Conservation (phyloP, 352 stramenopile genomes). For the Phytophthora citricola region DNA sequence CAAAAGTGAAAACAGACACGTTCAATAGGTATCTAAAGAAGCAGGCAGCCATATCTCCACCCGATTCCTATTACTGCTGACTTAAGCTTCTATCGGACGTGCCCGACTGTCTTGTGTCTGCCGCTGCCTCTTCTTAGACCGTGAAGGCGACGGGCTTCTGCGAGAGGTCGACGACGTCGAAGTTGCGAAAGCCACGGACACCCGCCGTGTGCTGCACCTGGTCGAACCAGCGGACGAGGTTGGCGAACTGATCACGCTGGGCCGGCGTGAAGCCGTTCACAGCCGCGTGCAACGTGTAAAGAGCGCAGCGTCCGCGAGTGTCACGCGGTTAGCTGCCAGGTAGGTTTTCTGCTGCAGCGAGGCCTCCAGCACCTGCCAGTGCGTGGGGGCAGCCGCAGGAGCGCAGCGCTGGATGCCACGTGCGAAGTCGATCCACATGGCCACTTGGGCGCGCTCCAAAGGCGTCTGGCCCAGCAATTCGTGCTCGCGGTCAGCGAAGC, state of each 20-base stretch:
- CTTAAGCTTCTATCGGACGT: not conserved
- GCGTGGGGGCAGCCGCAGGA: conserved; percentile 37
- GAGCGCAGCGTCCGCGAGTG: conserved; percentile 79
- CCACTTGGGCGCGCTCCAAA: conserved; percentile 75
- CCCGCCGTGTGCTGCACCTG: conserved; percentile 87
- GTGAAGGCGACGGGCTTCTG: conserved; percentile 65
- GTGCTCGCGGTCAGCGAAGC: conserved; percentile 73
- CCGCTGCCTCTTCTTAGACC: conserved; percentile 53
- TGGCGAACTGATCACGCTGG: conserved; percentile 58
- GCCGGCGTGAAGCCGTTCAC: conserved; percentile 43
- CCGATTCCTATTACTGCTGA: conserved; percentile 17
- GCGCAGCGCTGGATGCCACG: conserved; percentile 52
- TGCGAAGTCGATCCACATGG: conserved; percentile 84
- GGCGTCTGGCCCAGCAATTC: conserved; percentile 66
- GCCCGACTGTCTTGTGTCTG: not conserved
- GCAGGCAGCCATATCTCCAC: not conserved
- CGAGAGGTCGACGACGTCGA: conserved; percentile 67
- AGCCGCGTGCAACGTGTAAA: conserved; percentile 63
- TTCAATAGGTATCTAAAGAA: not conserved
- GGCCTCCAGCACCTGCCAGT: conserved; percentile 73
- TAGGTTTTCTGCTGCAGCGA: conserved; percentile 69
- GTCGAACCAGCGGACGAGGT: conserved; percentile 87
- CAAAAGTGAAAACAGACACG: conserved; percentile 1
- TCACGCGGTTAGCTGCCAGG: conserved; percentile 71
- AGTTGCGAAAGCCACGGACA: conserved; percentile 80